Percentiles rank a stretch among this genome's conserved stretches.
phyloP scores from a whole-genome alignment of 306 rosid genomes.

The Rubus idaeus region DNA sequence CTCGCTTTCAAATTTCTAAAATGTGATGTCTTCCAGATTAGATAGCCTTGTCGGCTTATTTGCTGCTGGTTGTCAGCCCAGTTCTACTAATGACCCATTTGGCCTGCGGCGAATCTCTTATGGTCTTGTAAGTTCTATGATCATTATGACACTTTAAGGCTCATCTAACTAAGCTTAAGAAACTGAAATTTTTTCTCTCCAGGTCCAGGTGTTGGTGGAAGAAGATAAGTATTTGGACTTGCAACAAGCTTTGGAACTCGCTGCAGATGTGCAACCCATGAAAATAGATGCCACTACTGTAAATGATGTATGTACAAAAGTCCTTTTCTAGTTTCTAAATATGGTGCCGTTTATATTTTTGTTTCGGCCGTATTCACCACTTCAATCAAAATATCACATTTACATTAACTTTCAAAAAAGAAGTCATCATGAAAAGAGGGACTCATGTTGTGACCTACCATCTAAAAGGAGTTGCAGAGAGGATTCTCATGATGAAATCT shows the following conservation, averaged over 20 bases:
- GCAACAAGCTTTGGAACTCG: conserved; percentile 71
- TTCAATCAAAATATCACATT: not conserved
- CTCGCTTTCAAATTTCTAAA: conserved; percentile 20
- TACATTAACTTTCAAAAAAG: not conserved
- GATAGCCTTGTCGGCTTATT: conserved; percentile 94
- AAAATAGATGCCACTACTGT: conserved; percentile 52
- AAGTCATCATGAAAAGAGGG: not conserved
- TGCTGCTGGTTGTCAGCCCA: conserved; percentile 94
- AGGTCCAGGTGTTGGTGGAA: conserved; percentile 92
- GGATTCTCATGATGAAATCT: not conserved
- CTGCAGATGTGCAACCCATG: conserved; percentile 68
- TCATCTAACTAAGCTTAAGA: conserved; percentile 23
- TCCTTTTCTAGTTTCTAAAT: not conserved
- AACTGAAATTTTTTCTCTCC: conserved; percentile 29
- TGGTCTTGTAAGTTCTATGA: conserved; percentile 75
- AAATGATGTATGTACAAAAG: conserved; percentile 54
- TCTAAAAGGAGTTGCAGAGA: not conserved
- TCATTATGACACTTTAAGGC: conserved; percentile 25
- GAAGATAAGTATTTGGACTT: conserved; percentile 72
- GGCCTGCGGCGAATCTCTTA: conserved; percentile 90
- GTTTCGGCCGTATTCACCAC: not conserved
- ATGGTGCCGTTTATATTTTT: not conserved
- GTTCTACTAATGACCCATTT: conserved; percentile 85
- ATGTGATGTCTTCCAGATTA: conserved; percentile 58
- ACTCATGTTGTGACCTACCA: not conserved